Evolutionary conservation across 441 rosid species (phyloP), one percentile per base, ranked within the genome.

Genomic region (Jatropha podagrica): DNA sequence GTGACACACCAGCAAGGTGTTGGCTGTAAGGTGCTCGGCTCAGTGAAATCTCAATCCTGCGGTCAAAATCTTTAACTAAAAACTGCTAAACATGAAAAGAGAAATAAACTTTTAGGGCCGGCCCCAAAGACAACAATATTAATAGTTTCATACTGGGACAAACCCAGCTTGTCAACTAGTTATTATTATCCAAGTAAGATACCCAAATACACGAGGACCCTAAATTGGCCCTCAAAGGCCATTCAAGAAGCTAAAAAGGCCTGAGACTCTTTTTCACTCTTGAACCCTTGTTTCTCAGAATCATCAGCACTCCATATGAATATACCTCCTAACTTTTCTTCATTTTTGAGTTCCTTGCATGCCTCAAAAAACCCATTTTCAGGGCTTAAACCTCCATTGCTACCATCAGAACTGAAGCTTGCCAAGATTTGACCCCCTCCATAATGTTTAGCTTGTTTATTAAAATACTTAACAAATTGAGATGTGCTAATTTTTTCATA

Each of bases 281-380:
- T 52, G 18, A 65, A 74, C 1, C 77, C 71, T 55, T 54, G 27
- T 3, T 61, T 60, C 72, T 26, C 41, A 15, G 71, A 74, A 17
- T 66, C 71, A 66, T 74, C 77, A 15, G 77, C 77, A 42, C 46
- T 65, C 77, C 77, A 74, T 54, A 74, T 32, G 32, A 32, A 32
- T 32, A 32, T 32, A 32, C 32, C 32, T 32, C 32, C 32, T 32
- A 32, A 32, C 32, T 32, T 32, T 32, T 5, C 12, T 67, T 7
- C 42, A 18, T 23, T 46, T 56, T 55, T 56, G 2, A 74, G 55
- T 5, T 48, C 48, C 7, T 37, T 55, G 58, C 77, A 65, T 8
- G 77, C 72, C 11, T 60, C 60, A 44, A 74, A 74, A 7, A 74
- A 66, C 6, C 77, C 77, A 56, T 42, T 12, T 2, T 56, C 56